phyloP scores from a whole-genome alignment of 139 green algal genomes.

The Chlorella sp. region DNA sequence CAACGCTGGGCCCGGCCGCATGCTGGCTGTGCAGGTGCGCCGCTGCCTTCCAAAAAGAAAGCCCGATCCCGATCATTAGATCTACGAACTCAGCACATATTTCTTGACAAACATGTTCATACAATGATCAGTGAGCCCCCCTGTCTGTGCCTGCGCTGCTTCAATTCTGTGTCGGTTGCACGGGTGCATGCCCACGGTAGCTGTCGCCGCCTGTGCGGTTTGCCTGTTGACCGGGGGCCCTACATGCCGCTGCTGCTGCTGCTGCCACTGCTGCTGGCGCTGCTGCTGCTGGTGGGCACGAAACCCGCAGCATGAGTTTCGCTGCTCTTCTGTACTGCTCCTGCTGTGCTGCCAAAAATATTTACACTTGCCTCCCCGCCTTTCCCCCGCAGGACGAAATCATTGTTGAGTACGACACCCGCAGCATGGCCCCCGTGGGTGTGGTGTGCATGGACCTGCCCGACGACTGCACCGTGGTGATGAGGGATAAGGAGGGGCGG shows the following conservation, averaged over 20 bases:
- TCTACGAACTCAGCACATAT: no score
- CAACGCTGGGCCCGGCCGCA: slow-evolving; percentile 45
- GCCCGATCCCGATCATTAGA: no score
- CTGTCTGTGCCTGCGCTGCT: no score
- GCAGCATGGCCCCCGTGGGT: slow-evolving; percentile 60
- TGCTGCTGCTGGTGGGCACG: background rate
- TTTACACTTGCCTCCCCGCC: background rate
- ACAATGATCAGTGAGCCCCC: no score
- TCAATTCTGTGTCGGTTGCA: no score
- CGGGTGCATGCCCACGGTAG: no score
- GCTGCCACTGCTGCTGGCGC: background rate
- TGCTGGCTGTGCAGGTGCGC: slow-evolving; percentile 67
- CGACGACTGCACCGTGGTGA: slow-evolving; percentile 1
- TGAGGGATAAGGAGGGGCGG: background rate
- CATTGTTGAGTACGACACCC: slow-evolving; percentile 67
- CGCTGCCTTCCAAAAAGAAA: no score
- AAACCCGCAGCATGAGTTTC: background rate
- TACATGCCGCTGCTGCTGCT: slow-evolving; percentile 17
- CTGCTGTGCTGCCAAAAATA: background rate
- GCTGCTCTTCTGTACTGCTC: slow-evolving; percentile 37
- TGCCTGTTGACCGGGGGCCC: no score
- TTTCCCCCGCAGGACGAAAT: slow-evolving; percentile 1
- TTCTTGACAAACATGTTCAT: no score
- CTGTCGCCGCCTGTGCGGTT: no score
- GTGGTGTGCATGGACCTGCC: slow-evolving; percentile 63